Percentiles rank a stretch among this genome's conserved stretches.
phyloP scores from a whole-genome alignment of 306 rosid genomes.

The Bauhinia variegata region DNA sequence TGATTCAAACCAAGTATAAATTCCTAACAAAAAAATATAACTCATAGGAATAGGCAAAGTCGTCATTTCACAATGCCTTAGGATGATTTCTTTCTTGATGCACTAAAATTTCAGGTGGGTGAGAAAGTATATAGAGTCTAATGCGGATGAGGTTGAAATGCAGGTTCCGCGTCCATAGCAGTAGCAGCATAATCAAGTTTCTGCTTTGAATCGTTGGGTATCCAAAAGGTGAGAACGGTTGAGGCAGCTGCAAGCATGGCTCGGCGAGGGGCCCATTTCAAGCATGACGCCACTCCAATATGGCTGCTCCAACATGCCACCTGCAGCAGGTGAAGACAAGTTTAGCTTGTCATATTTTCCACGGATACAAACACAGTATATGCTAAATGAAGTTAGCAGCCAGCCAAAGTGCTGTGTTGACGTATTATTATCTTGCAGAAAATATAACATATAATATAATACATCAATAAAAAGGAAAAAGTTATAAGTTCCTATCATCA shows the following conservation, averaged over 20 bases:
- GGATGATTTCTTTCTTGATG: constrained; percentile 14
- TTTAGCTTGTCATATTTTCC: constrained; percentile 4
- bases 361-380: not conserved
- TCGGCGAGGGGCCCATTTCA: constrained; percentile 95
- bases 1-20: no score
- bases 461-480: not conserved
- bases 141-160: constrained; percentile 44
- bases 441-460: no score
- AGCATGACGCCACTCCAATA: constrained; percentile 83
- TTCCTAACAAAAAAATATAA: no score
- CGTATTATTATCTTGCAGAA: no score
- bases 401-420: not conserved
- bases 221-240: constrained; percentile 90
- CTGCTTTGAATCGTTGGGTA: constrained; percentile 57
- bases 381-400: not conserved
- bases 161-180: constrained; percentile 43
- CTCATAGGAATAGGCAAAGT: no score
- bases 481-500: not conserved
- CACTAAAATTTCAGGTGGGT: not conserved
- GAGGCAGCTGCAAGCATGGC: constrained; percentile 96
- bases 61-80: not conserved
- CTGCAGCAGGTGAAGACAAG: constrained; percentile 42
- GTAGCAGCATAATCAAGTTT: constrained; percentile 37
- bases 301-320: constrained; percentile 87
- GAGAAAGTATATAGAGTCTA: constrained; percentile 17